Percentiles rank a stretch among this genome's conserved stretches.
Conservation (phyloP, 257 asterid genomes). For the Oldenlandia corymbosa region DNA sequence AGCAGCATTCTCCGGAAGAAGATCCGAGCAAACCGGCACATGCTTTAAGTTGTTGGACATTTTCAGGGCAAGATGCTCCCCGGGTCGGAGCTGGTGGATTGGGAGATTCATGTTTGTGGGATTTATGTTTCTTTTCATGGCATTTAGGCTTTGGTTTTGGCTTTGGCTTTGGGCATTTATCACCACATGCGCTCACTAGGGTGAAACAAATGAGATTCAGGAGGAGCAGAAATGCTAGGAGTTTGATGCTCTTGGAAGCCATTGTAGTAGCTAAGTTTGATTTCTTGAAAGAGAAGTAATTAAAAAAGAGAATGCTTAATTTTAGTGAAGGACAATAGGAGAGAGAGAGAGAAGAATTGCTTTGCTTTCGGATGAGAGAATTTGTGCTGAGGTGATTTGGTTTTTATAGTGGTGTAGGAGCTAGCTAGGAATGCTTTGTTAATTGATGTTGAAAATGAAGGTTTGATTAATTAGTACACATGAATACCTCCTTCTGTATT, state of each 20-base stretch:
- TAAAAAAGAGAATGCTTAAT: no score
- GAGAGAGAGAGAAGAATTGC: no score
- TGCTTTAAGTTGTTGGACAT: slow-evolving; percentile 39
- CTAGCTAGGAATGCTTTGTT: no score
- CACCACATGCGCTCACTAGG: slow-evolving; percentile 43
- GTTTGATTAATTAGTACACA: no score
- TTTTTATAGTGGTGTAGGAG: no score
- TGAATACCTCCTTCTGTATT: no score
- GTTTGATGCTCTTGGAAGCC: slow-evolving; percentile 32
- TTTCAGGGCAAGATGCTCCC: slow-evolving; percentile 38
- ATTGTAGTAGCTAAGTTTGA: no score
- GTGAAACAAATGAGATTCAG: slow-evolving; percentile 42
- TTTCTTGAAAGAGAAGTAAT: no score
- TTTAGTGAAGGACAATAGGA: no score
- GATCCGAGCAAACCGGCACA: slow-evolving; percentile 43
- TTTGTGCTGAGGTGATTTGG: no score
- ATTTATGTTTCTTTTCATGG: not conserved
- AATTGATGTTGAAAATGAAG: no score
- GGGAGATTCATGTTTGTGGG: slow-evolving; percentile 21
- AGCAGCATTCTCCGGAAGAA: slow-evolving; percentile 33
- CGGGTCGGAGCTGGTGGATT: not conserved
- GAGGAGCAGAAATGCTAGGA: slow-evolving; percentile 38
- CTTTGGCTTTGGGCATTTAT: slow-evolving; percentile 20
- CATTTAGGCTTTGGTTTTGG: slow-evolving; percentile 15
- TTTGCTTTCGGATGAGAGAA: no score